Conservation (phyloP, 2,329 filamentous ascomycete species). For the Dactylella cylindrospora region DNA sequence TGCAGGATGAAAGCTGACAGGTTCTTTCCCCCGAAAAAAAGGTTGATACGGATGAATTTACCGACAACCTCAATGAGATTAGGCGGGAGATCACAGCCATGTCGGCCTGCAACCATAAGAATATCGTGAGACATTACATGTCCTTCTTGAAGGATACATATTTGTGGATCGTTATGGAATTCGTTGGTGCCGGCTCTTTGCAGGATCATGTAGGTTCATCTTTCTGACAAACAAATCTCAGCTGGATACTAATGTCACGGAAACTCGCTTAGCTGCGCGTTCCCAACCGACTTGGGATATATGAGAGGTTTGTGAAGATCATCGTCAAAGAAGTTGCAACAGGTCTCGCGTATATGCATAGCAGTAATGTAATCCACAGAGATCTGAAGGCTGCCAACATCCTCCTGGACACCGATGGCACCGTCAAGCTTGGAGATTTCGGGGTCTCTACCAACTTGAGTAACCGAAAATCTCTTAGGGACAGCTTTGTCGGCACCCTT, state of each 20-base stretch:
- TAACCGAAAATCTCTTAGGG: slow-evolving; percentile 85
- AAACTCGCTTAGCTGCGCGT: no score
- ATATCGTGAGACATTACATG: slow-evolving; percentile 8
- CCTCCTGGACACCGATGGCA: slow-evolving; percentile 92
- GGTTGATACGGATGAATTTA: background rate
- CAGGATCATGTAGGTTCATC: slow-evolving; percentile 1
- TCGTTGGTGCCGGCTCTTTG: slow-evolving; percentile 16
- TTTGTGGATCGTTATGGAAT: slow-evolving; percentile 33
- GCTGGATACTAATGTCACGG: slow-evolving; percentile 19
- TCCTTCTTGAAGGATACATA: slow-evolving; percentile 19
- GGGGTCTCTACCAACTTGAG: slow-evolving; percentile 87
- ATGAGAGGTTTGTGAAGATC: no score
- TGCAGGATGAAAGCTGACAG: background rate
- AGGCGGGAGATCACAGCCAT: background rate
- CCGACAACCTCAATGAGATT: background rate
- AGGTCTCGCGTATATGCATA: slow-evolving; percentile 71
- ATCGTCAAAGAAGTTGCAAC: slow-evolving; percentile 14
- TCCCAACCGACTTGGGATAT: no score
- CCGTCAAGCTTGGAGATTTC: slow-evolving; percentile 97
- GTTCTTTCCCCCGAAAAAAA: background rate
- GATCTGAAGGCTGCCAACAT: slow-evolving; percentile 98
- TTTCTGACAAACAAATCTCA: slow-evolving; percentile 5
- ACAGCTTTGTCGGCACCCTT: slow-evolving; percentile 92
- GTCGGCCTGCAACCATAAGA: background rate
- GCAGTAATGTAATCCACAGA: slow-evolving; percentile 90